These are phyloP conservation scores for Leucoagaricus sp. DNA, from an alignment of 1,284 basidiomycete genomes.

Conservation along the genomic window DNA sequence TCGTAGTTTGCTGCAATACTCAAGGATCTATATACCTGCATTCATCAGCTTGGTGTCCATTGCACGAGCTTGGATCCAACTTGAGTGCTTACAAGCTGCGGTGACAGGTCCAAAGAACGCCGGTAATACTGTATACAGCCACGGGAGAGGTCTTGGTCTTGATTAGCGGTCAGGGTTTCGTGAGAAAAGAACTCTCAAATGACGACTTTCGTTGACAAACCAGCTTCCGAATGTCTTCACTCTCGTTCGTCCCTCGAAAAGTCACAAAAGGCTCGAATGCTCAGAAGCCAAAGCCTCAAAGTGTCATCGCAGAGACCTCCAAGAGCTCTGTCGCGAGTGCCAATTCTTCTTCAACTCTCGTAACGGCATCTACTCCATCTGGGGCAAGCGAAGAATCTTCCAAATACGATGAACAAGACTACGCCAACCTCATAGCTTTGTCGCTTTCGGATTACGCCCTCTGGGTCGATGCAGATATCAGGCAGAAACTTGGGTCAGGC, in stretches of 20 bases:
- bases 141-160: too few species aligned
- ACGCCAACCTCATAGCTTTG: constrained; percentile 49
- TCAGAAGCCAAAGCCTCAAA: not conserved
- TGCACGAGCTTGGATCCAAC: too few species aligned
- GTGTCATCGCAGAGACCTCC: not conserved
- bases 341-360: not conserved
- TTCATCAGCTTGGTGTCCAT: too few species aligned
- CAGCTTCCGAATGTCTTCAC: constrained; percentile 14
- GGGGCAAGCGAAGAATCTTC: not conserved
- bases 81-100: too few species aligned
- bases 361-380: not conserved
- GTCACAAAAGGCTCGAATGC: constrained; percentile 7
- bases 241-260: constrained; percentile 19
- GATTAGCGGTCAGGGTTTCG: too few species aligned
- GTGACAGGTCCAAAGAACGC: too few species aligned
- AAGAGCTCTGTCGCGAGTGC: not conserved
- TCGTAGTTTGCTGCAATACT: too few species aligned
- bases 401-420: constrained; percentile 32
- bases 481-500: constrained; percentile 36
- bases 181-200: not conserved
- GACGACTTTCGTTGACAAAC: not conserved
- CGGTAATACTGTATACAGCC: too few species aligned
- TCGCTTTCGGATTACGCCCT: constrained; percentile 67
- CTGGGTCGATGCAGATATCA: constrained; percentile 57
- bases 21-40: too few species aligned